Percentiles rank a stretch among this genome's conserved stretches.
Evolutionary conservation across 2,329 filamentous ascomycete genomes (phyloP).

Genomic region (Aspergillus fructus): DNA sequence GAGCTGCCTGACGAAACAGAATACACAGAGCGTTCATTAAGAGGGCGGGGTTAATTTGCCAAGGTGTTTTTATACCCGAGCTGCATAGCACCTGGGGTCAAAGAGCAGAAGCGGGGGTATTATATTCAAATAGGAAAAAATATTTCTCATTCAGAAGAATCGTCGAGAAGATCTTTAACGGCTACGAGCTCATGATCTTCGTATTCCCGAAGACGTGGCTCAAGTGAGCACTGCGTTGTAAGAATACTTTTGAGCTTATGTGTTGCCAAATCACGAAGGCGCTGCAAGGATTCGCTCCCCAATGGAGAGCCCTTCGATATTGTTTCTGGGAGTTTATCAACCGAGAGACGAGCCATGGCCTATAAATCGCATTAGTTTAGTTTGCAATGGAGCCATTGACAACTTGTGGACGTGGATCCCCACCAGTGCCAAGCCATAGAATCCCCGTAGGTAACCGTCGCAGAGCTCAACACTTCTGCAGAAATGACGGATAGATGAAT

Average conservation of each 20-base stretch:
- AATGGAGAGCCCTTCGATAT: constrained; percentile 14
- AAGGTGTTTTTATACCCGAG: too few relatives aligned
- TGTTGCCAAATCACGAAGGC: constrained; percentile 38
- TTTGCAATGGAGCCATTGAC: not conserved
- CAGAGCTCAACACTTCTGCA: constrained; percentile 90
- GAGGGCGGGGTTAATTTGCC: too few relatives aligned
- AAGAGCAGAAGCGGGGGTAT: too few relatives aligned
- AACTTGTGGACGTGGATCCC: constrained; percentile 23
- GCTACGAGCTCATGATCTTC: constrained; percentile 43
- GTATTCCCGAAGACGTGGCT: constrained; percentile 30
- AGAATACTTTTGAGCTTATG: constrained; percentile 39
- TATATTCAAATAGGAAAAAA: too few relatives aligned
- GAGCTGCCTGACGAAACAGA: too few relatives aligned
- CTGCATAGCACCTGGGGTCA: too few relatives aligned
- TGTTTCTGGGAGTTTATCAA: constrained; percentile 16
- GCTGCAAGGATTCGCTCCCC: constrained; percentile 27
- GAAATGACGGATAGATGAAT: constrained; percentile 79
- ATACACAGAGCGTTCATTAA: too few relatives aligned
- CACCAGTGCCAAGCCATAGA: constrained; percentile 85
- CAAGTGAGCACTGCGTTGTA: constrained; percentile 29
- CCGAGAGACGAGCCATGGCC: constrained; percentile 30
- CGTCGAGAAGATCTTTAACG: constrained; percentile 41
- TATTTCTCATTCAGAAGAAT: constrained; percentile 1
- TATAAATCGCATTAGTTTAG: constrained; percentile 10
- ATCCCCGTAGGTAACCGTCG: constrained; percentile 86